Base-by-base conservation (phyloP, 1,139 yeast species). In the Saccharomycopsis hybrid region DNA sequence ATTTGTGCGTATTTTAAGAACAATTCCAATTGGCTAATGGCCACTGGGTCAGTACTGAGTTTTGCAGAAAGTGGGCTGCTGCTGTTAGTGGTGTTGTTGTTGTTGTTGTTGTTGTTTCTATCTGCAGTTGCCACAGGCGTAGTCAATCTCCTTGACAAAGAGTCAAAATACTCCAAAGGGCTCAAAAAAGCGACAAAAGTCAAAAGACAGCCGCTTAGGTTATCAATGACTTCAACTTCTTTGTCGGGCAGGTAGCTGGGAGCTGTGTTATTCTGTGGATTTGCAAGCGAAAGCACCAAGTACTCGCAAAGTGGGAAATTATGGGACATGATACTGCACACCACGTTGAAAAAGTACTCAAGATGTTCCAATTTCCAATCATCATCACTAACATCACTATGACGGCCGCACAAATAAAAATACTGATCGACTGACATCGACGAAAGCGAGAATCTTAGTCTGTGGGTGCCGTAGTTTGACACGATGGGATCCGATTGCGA, bases 401-500 rank as follows among this genome's bases (percentile, higher is more conserved):
- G 18, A 18, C 18, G 18, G 18, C 18, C 18, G 18, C 18, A 18
- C n/a, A 36, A 36, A 24, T n/a, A 36, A 24, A 9, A 36, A 36
- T 11, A 11, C 39, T 36, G 9, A 5, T 36, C 39, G 39, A 24
- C 24, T 11, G 9, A 8, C 39, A 38, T 18, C 3, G 47, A 44
- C 11, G n/a, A 8, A 13, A 44, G 11, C 25, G 41, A 44, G n/a
- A 2, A 38, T 13, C 47, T n/a, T 4, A 44, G 47, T 13, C 45
- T 44, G 25, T 47, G 29, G 27, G 49, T 47, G 28, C 48, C 49
- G 28, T 13, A 47, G 28, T 25, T 42, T 28, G 46, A 24, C 28
- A 47, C 29, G 7, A 47, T 43, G 8, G 41, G 49, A 31, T 47
- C 30, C 2, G 41, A 28, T 28, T 18, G 28, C 27, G 25, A 25